phyloP scores from a whole-genome alignment of 176 grass and related monocot species.

The Zea luxurians region DNA sequence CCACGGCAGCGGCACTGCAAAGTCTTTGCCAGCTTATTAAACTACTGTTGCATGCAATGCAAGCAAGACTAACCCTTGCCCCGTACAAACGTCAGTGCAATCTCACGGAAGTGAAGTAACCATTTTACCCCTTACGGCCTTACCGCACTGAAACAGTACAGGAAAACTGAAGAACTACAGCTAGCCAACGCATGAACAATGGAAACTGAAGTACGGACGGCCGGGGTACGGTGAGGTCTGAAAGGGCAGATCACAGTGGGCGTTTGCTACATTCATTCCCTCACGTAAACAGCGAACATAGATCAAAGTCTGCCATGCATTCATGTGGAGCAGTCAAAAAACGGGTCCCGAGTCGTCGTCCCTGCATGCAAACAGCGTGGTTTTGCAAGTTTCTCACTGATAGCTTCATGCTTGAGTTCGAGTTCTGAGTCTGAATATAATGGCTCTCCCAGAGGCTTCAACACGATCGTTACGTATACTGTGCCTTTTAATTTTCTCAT shows the following conservation, averaged over 20 bases:
- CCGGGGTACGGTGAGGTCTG: not conserved
- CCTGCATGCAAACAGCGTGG: slow-evolving; percentile 3
- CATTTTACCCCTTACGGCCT: not conserved
- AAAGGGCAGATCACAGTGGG: slow-evolving; percentile 9
- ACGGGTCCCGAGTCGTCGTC: not conserved
- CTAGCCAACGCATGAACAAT: not conserved
- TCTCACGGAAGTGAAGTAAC: not conserved
- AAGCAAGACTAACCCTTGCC: not conserved
- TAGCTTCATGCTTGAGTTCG: slow-evolving; percentile 4
- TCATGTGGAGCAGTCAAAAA: slow-evolving; percentile 44
- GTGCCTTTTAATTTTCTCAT: not conserved
- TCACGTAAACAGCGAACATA: not conserved
- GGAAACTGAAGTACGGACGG: not conserved
- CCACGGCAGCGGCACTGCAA: slow-evolving; percentile 9
- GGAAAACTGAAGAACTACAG: not conserved
- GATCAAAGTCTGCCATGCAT: not conserved
- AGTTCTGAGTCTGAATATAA: slow-evolving; percentile 5
- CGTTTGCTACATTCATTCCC: slow-evolving; percentile 26
- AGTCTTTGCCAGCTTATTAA: slow-evolving; percentile 25
- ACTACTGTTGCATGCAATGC: not conserved
- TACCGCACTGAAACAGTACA: slow-evolving; percentile 28
- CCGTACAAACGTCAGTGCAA: not conserved
- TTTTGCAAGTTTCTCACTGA: slow-evolving; percentile 39
- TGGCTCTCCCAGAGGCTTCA: not conserved
- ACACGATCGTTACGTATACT: not conserved